Evolutionary conservation across 768 basidiomycete species (phyloP).

Genomic region (Lactifluus echinatus): DNA sequence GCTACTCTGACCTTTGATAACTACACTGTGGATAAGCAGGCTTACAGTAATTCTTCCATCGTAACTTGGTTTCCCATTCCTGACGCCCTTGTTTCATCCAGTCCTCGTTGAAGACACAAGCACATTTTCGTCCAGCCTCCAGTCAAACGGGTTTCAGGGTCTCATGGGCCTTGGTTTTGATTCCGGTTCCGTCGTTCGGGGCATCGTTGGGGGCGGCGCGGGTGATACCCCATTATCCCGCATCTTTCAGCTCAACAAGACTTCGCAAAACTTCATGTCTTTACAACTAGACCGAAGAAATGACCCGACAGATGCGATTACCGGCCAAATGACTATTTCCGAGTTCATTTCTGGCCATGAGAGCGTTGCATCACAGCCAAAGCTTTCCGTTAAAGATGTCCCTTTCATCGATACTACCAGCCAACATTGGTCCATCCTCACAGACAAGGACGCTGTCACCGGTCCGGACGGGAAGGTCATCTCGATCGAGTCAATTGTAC

Average conservation of each 20-base stretch:
- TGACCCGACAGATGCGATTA: constrained; percentile 42
- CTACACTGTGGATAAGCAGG: constrained; percentile 53
- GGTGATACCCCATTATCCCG: constrained; percentile 56
- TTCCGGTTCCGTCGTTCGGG: constrained; percentile 52
- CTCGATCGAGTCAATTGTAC: constrained; percentile 54
- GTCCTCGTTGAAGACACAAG: constrained; percentile 58
- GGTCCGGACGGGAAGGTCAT: constrained; percentile 69
- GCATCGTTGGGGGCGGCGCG: constrained; percentile 39
- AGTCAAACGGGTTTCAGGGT: constrained; percentile 56
- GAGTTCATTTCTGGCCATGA: constrained; percentile 56
- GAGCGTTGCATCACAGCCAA: constrained; percentile 51
- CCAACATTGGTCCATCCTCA: constrained; percentile 75
- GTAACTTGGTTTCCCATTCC: neutral
- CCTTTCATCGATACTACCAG: constrained; percentile 51
- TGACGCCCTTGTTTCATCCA: constrained; percentile 22
- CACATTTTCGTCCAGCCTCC: constrained; percentile 53
- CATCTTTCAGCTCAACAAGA: constrained; percentile 53
- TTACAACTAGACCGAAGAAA: constrained; percentile 54
- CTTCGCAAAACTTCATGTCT: constrained; percentile 56
- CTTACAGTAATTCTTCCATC: constrained; percentile 43
- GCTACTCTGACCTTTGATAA: constrained; percentile 46
- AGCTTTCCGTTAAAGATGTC: constrained; percentile 59
- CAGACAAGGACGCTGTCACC: constrained; percentile 60
- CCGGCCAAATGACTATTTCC: constrained; percentile 61
- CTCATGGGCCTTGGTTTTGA: constrained; percentile 77